Conservation (phyloP, 75 land plant genomes). For the Gnetum montanum region DNA sequence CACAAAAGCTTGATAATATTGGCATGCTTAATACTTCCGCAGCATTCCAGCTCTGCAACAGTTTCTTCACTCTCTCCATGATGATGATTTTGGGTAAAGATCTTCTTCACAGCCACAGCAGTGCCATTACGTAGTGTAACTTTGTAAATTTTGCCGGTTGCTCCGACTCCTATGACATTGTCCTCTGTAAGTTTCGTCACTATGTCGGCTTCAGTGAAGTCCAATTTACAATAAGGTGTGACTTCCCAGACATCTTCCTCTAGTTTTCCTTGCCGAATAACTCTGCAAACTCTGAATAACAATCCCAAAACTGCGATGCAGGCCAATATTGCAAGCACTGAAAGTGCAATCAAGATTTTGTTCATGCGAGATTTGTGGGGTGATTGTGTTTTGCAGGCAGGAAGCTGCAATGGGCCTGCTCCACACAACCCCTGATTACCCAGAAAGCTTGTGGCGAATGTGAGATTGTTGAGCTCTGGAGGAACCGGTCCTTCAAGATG, state of each 20-base stretch:
- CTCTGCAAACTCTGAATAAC: no score
- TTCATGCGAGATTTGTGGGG: neutral
- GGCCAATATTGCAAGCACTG: conserved; percentile 1
- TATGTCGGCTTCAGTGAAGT: conserved; percentile 41
- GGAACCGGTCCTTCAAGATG: conserved; percentile 28
- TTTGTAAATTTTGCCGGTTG: conserved; percentile 65
- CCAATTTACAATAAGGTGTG: conserved; percentile 60
- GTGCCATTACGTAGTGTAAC: neutral
- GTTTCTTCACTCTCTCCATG: conserved; percentile 5
- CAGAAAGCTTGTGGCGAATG: conserved; percentile 28
- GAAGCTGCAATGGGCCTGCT: neutral
- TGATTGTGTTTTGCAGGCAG: neutral
- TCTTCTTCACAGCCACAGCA: conserved; percentile 48
- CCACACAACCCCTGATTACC: conserved; percentile 19
- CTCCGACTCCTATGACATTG: conserved; percentile 68
- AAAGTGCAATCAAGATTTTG: neutral
- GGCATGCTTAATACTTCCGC: conserved; percentile 55
- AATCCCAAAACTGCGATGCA: no score
- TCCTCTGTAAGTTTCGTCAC: conserved; percentile 33
- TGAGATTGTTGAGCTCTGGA: conserved; percentile 4
- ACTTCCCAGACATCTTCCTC: conserved; percentile 48
- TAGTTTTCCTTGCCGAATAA: conserved; percentile 12
- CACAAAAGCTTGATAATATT: no score
- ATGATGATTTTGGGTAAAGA: conserved; percentile 16
- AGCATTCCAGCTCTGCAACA: conserved; percentile 43